These are phyloP conservation scores for Kwoniella dejecticola DNA, from an alignment of 768 basidiomycete species.

Conservation along the genomic window DNA sequence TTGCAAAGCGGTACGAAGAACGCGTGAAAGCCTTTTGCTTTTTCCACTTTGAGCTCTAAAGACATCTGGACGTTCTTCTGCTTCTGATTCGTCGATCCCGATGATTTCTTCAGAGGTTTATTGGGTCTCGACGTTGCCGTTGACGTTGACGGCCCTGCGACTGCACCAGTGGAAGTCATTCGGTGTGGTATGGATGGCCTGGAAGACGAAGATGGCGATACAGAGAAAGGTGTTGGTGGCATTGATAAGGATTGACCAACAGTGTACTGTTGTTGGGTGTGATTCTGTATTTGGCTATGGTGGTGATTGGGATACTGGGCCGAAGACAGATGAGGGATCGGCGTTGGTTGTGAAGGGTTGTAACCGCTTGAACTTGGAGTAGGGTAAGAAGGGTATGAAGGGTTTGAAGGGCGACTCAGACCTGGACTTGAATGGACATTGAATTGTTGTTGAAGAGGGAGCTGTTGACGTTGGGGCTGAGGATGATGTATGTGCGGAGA, in stretches of 20 bases:
- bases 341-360: slow-evolving; percentile 9
- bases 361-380: background rate
- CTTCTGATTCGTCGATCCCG: slow-evolving; percentile 23
- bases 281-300: background rate
- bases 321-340: slow-evolving; percentile 9
- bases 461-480: background rate
- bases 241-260: background rate
- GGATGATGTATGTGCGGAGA: slow-evolving; percentile 5
- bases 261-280: background rate
- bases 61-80: slow-evolving; percentile 36
- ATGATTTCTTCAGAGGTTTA: slow-evolving; percentile 17
- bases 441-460: background rate
- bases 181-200: background rate
- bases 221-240: too few species aligned
- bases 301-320: background rate
- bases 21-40: slow-evolving; percentile 43
- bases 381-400: background rate
- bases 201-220: background rate
- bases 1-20: slow-evolving; percentile 41
- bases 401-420: too few species aligned
- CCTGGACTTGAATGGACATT: too few species aligned
- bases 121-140: background rate
- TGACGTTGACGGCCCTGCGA: background rate
- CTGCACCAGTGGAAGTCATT: too few species aligned
- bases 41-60: slow-evolving; percentile 43